These are phyloP conservation scores for Penicillium turbatum DNA, from an alignment of 495 filamentous ascomycete species.

Conservation along the genomic window DNA sequence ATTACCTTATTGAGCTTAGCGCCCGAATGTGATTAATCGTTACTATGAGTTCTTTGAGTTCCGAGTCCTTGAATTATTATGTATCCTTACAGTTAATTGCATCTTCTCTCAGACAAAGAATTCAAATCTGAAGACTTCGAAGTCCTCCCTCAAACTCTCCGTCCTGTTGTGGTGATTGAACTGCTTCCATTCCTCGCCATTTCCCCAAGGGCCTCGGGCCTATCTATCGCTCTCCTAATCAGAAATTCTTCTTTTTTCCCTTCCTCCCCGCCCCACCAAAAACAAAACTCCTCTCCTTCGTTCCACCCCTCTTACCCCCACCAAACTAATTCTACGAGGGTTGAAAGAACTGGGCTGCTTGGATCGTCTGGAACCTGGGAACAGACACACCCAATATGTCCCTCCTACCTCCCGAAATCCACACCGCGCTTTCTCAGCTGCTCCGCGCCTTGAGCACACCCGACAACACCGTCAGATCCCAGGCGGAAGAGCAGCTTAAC, in stretches of 20 bases:
- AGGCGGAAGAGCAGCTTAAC: conserved; percentile 85
- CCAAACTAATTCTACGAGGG: conserved; percentile 26
- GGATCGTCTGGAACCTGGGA: conserved; percentile 30
- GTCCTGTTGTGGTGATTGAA: neutral
- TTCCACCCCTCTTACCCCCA: conserved; percentile 26
- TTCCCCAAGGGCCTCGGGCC: conserved; percentile 13
- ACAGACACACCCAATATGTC: conserved; percentile 61
- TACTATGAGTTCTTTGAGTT: neutral
- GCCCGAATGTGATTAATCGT: neutral
- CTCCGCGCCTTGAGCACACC: conserved; percentile 81
- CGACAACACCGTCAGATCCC: conserved; percentile 78
- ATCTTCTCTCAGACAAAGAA: neutral
- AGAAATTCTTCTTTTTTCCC: conserved; percentile 30
- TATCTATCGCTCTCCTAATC: conserved; percentile 27
- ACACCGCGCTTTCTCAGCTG: conserved; percentile 76
- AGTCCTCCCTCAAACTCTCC: neutral
- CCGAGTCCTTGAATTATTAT: neutral
- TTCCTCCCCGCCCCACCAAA: conserved; percentile 31
- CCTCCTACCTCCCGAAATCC: conserved; percentile 73
- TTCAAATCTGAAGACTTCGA: neutral
- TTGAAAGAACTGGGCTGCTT: conserved; percentile 20
- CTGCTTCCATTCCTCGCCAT: neutral
- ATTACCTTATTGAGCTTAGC: neutral
- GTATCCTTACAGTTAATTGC: neutral
- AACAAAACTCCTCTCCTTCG: conserved; percentile 32